These are phyloP conservation scores for Candida stauntonica DNA, from an alignment of 805 yeast genomes.

Conservation along the genomic window DNA sequence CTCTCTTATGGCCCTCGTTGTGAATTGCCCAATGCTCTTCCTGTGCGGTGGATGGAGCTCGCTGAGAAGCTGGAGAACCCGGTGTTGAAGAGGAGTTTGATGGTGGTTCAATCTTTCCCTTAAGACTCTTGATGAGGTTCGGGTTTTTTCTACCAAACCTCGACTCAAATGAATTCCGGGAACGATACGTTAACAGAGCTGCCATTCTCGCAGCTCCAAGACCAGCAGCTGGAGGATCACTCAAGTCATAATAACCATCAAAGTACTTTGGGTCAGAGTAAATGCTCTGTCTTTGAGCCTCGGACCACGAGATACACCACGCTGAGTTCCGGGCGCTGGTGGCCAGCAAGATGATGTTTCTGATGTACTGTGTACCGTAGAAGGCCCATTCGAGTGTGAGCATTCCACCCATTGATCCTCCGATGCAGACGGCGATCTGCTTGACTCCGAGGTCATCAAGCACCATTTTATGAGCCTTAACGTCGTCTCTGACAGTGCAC, in stretches of 20 bases:
- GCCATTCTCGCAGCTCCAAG: constrained; percentile 97
- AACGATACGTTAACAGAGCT: constrained; percentile 87
- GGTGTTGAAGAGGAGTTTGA: not conserved
- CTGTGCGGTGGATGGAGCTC: constrained; percentile 43
- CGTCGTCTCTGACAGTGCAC: constrained; percentile 92
- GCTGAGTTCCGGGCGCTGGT: constrained; percentile 94
- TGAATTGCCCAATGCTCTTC: constrained; percentile 83
- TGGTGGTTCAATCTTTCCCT: constrained; percentile 1
- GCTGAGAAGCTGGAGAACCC: constrained; percentile 1
- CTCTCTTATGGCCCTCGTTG: constrained; percentile 68
- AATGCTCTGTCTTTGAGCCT: constrained; percentile 94
- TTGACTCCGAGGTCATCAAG: constrained; percentile 78
- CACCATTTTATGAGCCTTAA: constrained; percentile 68
- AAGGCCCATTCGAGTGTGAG: constrained; percentile 83
- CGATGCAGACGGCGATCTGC: constrained; percentile 78
- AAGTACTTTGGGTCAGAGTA: constrained; percentile 91
- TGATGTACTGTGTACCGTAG: constrained; percentile 63
- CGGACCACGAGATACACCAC: constrained; percentile 99
- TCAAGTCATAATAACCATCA: constrained; percentile 79
- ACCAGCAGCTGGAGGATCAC: constrained; percentile 83
- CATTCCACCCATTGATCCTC: constrained; percentile 99
- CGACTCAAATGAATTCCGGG: constrained; percentile 85
- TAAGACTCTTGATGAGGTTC: constrained; percentile 27
- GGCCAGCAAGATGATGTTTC: constrained; percentile 75
- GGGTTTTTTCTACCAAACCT: constrained; percentile 86